Evolutionary conservation across 1,139 yeast species (phyloP), one percentile per base, ranked within the genome.

Genomic region (Blastobotrys ciferrii): DNA sequence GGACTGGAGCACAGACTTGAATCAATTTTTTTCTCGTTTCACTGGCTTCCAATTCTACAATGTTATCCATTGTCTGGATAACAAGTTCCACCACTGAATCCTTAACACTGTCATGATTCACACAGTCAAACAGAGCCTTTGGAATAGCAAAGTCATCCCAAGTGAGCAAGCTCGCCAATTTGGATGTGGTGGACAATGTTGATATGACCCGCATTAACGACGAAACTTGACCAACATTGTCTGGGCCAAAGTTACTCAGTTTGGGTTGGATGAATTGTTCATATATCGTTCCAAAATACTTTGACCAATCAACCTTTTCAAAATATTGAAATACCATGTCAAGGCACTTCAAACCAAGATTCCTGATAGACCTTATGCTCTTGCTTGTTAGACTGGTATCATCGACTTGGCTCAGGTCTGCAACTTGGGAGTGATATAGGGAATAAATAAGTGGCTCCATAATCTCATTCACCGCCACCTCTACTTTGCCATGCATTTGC

Each of bases 161-260:
- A 1, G 55, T 51, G 15, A 76, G 75, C 53, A 84, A 80, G 17
- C 73, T 72, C 45, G 75, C 69, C 36, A 83, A 72, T 23, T 71
- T 69, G 11, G 74, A 71, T 25, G 71, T 68, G 12, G 75, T 72
- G 41, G 92, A 76, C 81, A 95, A 78, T 13, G 78, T 71, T 3
- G 78, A 68, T 58, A 91, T 77, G n/a, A 88, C 65, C 50, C 73
- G 78, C 78, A 91, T 71, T 44, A 91, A 66, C 0, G 95, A 78
- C 0, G 97, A 88, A 1, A 91, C 84, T 59, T 84, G 89, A 60
- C 88, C 95, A 42, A 86, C 71, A 62, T 91, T 91, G 59, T 87
- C 96, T 37, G 70, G 75, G 2, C 85, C 84, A 64, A 91, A 89
- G 19, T 76, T 72, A 1, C 58, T 69, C 58, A 92, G 71, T 59